A percentile compares a stretch with the other conserved stretches of the same genome.
Evolutionary conservation across 371 early-diverging fungal species (phyloP).

Genomic region (Conidiobolus incongruus): DNA sequence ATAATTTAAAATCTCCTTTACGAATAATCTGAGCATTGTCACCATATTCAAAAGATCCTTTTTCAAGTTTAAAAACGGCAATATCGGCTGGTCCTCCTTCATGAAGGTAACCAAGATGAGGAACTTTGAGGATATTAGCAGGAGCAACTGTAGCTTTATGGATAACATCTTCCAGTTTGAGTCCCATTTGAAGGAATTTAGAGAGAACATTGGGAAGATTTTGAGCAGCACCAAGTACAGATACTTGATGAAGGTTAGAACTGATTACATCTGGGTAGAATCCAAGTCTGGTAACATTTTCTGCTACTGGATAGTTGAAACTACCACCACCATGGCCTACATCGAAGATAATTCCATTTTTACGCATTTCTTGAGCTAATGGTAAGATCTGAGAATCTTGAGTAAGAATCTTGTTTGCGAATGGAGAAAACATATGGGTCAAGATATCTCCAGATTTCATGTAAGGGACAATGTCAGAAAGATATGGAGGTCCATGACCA

Average conservation of each 20-base stretch:
- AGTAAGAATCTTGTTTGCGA: conserved; percentile 5
- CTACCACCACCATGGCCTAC: conserved; percentile 10
- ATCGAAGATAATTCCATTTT: conserved; percentile 9
- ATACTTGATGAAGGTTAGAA: conserved; percentile 10
- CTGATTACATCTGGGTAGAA: conserved; percentile 8
- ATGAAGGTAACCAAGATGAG: conserved; percentile 7
- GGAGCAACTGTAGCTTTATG: conserved; percentile 7
- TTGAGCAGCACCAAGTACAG: conserved; percentile 5
- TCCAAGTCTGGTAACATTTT: conserved; percentile 2
- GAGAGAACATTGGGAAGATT: conserved; percentile 8
- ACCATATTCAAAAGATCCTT: conserved; percentile 5
- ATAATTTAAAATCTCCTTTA: not conserved
- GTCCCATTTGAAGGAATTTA: conserved; percentile 8
- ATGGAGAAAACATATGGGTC: conserved; percentile 8
- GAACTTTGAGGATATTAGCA: conserved; percentile 5
- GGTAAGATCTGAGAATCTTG: conserved; percentile 2
- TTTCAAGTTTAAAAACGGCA: conserved; percentile 8
- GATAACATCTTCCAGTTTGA: conserved; percentile 5
- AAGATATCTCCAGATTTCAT: conserved; percentile 9
- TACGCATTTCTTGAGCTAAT: too few relatives aligned
- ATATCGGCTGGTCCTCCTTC: conserved; percentile 9
- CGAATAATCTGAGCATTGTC: conserved; percentile 2
- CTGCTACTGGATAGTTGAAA: conserved; percentile 7
- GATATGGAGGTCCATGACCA: conserved; percentile 7
- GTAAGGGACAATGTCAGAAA: conserved; percentile 7